Base-by-base conservation (phyloP, 1,139 yeast genomes). In the Lipomyces yarrowii region DNA sequence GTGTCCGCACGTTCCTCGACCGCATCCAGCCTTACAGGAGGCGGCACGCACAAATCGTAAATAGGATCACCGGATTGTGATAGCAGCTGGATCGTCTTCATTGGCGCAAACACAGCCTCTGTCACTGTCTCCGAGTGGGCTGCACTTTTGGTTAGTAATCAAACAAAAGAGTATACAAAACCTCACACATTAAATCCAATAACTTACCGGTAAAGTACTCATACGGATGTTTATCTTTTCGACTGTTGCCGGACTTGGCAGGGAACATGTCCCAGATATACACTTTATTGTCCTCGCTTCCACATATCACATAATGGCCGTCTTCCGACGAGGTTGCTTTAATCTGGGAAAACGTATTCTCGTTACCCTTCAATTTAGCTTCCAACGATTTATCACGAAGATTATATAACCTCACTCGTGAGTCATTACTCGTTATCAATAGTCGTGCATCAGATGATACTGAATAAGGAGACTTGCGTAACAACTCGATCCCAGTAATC, bases 41-140 rank as follows among this genome's bases (percentile, higher is more conserved):
- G 63, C 13, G 69, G 68, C 1, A 60, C 11, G 52, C 71, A 68
- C 32, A 61, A 21, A 69, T 90, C 96, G 74, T 83, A 91, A 2
- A 92, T 85, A 3, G 90, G 86, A 74, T 92, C 98, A 73, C 89
- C 89, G 0, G 96, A 88, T 56, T 87, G 79, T 60, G 88, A 87
- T 61, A 92, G 77, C 18, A 89, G 79, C 65, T 85, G 86, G 67
- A 85, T 82, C 0, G 97, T 88, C 2, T 81, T 80, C n/a, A 84
- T 79, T 0, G 98, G 98, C 0, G 96, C 97, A 78, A 91, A 86
- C 0, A 86, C 73, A 0, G 96, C 94, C 26, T 85, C 87, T 59
- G 94, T 91, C 32, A 91, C 90, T 56, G 86, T 83, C 0, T 88
- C 81, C 72, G 85, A 86, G 76, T 90, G 92, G 0, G 96, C 91